Conservation (phyloP, 129 eudicot species). For the Calendula officinalis region DNA sequence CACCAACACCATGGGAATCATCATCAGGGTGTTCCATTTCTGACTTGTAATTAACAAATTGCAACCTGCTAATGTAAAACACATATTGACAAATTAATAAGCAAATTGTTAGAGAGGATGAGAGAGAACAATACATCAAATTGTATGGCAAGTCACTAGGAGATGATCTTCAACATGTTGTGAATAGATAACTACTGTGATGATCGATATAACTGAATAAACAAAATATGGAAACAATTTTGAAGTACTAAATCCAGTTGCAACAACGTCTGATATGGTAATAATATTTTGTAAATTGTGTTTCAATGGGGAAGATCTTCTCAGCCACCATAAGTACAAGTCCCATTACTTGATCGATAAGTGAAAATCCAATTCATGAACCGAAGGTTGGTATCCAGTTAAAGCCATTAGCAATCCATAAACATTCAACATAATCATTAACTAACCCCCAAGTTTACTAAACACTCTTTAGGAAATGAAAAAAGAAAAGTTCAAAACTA, state of each 20-base stretch:
- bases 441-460: no score
- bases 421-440: no score
- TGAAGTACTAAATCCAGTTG: not conserved
- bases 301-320: not conserved
- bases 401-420: no score
- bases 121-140: not conserved
- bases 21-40: constrained; percentile 69
- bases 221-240: not conserved
- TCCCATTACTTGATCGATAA: not conserved
- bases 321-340: not conserved
- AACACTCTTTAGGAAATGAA: not conserved
- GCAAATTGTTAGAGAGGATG: not conserved
- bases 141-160: constrained; percentile 7
- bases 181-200: not conserved
- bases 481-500: not conserved
- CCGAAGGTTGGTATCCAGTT: no score
- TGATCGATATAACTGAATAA: not conserved
- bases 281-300: not conserved
- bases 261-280: not conserved
- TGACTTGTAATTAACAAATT: constrained; percentile 17
- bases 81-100: not conserved
- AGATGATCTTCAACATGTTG: not conserved
- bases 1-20: constrained; percentile 59
- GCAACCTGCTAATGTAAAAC: constrained; percentile 6
- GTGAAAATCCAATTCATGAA: no score